A percentile compares a stretch with the other conserved stretches of the same genome.
Evolutionary conservation across 2,329 filamentous ascomycete genomes (phyloP).

Genomic region (Sporothrix brunneoviolacea): DNA sequence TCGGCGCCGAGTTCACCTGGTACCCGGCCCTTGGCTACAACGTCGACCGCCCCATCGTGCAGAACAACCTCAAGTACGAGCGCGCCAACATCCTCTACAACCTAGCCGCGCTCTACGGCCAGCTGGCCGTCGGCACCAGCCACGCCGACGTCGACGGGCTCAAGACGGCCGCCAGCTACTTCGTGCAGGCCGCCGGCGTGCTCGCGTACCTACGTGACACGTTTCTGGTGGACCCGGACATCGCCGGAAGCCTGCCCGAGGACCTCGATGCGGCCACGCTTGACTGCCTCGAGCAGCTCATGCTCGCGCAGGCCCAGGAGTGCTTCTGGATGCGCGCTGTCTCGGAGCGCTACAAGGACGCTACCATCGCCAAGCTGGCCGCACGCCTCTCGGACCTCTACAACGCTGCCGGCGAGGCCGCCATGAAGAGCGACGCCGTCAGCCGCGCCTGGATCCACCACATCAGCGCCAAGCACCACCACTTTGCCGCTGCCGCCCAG

Average conservation of each 20-base stretch:
- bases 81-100: slow-evolving; percentile 91
- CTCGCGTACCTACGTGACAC: slow-evolving; percentile 68
- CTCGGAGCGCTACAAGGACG: slow-evolving; percentile 88
- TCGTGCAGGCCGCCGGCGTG: slow-evolving; percentile 80
- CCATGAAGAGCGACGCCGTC: slow-evolving; percentile 81
- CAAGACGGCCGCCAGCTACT: slow-evolving; percentile 83
- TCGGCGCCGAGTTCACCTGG: slow-evolving; percentile 93
- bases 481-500: slow-evolving; percentile 93
- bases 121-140: slow-evolving; percentile 71
- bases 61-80: slow-evolving; percentile 70
- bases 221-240: slow-evolving; percentile 75
- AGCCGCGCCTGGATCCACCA: slow-evolving; percentile 97
- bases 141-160: slow-evolving; percentile 69
- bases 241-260: slow-evolving; percentile 74
- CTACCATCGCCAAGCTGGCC: slow-evolving; percentile 82
- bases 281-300: slow-evolving; percentile 72
- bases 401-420: slow-evolving; percentile 73
- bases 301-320: slow-evolving; percentile 90
- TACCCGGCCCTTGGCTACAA: slow-evolving; percentile 91
- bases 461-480: slow-evolving; percentile 92
- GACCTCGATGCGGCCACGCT: slow-evolving; percentile 91
- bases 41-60: slow-evolving; percentile 61
- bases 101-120: slow-evolving; percentile 85
- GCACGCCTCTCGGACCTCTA: slow-evolving; percentile 88
- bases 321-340: slow-evolving; percentile 98